A percentile compares a stretch with the other conserved stretches of the same genome.
phyloP scores from a whole-genome alignment of 441 rosid species.

The Eutrema salsugineum region DNA sequence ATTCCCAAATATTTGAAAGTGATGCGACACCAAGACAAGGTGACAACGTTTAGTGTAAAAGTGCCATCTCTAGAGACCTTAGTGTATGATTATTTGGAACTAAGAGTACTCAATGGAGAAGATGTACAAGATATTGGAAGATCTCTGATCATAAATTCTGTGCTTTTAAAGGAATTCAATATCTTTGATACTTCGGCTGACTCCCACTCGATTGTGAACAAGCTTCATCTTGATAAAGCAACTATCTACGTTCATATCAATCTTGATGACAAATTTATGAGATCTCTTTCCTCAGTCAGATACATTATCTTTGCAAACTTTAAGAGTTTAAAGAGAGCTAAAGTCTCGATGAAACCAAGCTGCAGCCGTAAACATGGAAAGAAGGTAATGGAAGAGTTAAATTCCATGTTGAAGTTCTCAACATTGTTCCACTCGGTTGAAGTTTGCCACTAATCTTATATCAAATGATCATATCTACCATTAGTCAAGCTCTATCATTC shows the following conservation, averaged over 20 bases:
- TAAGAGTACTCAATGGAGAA: neutral
- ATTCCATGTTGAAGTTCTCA: neutral
- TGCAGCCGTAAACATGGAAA: neutral
- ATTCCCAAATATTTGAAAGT: neutral
- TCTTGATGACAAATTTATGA: neutral
- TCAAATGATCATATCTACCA: too few relatives aligned
- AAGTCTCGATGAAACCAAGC: neutral
- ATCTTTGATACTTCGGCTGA: neutral
- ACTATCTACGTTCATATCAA: too few relatives aligned
- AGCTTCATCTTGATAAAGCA: neutral
- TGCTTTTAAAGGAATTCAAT: neutral
- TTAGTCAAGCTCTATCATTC: too few relatives aligned
- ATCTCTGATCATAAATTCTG: neutral
- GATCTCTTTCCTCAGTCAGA: neutral
- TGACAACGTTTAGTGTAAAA: neutral
- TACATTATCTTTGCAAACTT: conserved; percentile 3
- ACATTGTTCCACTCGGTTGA: neutral
- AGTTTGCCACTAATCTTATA: too few relatives aligned
- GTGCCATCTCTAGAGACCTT: neutral
- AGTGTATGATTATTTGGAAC: neutral
- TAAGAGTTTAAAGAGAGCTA: neutral
- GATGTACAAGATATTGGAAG: neutral
- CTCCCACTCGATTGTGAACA: neutral
- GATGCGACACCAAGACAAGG: neutral
- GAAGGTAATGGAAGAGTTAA: neutral